Base-by-base conservation (phyloP, 164 flowering plant genomes). In the Vitis cinerea region DNA sequence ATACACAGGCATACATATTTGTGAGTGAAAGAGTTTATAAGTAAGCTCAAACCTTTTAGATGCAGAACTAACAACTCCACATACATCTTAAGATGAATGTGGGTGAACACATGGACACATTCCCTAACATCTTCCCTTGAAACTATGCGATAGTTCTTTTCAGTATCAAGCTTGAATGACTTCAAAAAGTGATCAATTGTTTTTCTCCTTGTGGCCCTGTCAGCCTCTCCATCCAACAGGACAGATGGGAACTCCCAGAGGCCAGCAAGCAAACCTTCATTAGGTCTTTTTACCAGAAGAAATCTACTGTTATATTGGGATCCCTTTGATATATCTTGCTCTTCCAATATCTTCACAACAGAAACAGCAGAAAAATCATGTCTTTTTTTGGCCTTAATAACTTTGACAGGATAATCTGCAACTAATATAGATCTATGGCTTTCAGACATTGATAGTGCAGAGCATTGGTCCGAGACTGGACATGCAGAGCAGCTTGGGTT, bases 171-270 rank as follows among this genome's bases (percentile, higher is more conserved):
- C 52, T 79, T 75, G 65, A 92, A 88, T 51, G 85, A 78, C 73
- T 84, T 83, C 78, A 95, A 69, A 71, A 79, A 86, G 29, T 72
- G 52, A 71, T 95, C 87, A 67, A 86, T 82, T 27, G 79, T 84
- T 76, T 81, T 64, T 78, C 90, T 91, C 76, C 97, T 91, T 15
- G 76, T 56, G 17, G 72, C 31, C 65, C 67, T 67, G 58, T 84
- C 82, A 60, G 71, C 70, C 78, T 86, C 90, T 75, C 81, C 83
- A 27, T 78, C 77, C 77, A 92, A 50, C 12, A 76, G 74, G 64
- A 91, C 90, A 50, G 98, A 88, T 63, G 99, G 98, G 68, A 95
- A 92, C 81, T 94, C 99, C 99, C 99, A 95, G 11, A 95, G 89
- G 62, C 98, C 99, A 74, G 97, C 98, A 65, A 92, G 97, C 79